Percentiles rank a stretch among this genome's conserved stretches.
Evolutionary conservation across 129 eudicot genomes (phyloP).

Genomic region (Chrysanthemum seticuspe): DNA sequence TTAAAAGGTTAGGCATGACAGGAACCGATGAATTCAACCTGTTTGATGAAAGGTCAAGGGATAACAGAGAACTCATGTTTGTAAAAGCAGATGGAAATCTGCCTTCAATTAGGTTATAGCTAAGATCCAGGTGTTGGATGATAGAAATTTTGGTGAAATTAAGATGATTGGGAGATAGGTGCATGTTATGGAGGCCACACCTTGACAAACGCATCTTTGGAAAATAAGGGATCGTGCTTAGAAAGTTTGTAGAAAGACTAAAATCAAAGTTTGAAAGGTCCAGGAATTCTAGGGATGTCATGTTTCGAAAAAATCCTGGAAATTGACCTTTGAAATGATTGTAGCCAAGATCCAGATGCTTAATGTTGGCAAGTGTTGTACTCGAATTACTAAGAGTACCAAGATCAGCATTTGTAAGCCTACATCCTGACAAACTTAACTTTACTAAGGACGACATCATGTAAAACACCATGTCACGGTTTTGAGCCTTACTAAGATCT

Average conservation of each 20-base stretch:
- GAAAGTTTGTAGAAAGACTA: background rate
- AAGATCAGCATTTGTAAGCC: background rate
- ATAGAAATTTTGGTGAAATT: background rate
- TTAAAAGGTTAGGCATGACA: background rate
- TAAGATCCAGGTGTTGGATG: constrained; percentile 5
- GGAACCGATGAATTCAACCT: background rate
- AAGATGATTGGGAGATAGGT: background rate
- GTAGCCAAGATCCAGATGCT: background rate
- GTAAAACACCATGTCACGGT: constrained; percentile 2
- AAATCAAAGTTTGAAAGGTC: background rate
- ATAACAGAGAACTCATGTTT: background rate
- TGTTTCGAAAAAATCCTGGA: background rate
- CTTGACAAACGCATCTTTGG: background rate
- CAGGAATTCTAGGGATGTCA: background rate
- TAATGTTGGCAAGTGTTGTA: background rate
- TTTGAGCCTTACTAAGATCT: background rate
- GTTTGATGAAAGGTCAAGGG: background rate
- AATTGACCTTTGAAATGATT: background rate
- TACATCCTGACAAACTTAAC: background rate
- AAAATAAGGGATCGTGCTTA: background rate
- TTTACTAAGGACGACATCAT: background rate
- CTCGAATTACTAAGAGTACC: background rate
- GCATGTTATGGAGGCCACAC: background rate
- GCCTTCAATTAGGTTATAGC: background rate
- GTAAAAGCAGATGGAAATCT: background rate